Evolutionary conservation across 192 early-diverging fungal species (phyloP), one percentile per base, ranked within the genome.

Genomic region (Mycoemilia scoparia): DNA sequence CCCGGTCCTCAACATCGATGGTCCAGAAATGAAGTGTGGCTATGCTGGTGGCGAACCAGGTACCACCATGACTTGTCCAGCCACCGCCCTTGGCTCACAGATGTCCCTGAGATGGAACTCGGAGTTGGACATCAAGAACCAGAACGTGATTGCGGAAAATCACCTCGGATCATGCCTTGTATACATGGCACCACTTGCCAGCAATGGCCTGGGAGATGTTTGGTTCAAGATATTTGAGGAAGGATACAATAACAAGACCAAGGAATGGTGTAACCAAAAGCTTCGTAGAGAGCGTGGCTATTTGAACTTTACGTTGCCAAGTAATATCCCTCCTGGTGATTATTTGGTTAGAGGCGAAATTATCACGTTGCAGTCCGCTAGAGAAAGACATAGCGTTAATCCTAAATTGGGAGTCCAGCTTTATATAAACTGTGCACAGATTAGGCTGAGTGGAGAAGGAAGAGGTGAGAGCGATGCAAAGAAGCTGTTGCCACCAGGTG

Each of bases 281-380:
- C 26, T 54, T 12, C 39, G 45, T 26, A 23, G 20, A 6, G 48
- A 31, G 13, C 31, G 46, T 19, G 51, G 51, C 11, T 47, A 48
- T 29, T 29, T 54, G 5, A 19, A 41, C 21, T 39, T 54, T 3
- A 41, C 34, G 17, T 31, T 54, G 26, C 51, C 51, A 4, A 19
- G 34, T 2, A 36, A 48, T 21, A 54, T 54, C 10, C 41, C 41
- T 20, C 23, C 39, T 7, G 51, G 51, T 13, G 45, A 54, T 27
- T 54, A 54, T 23, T 37, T 54, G 34, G n/a, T 54, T 30, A 41
- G 51, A 36, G 48, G 45, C n/a, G 51, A 54, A 18, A 24, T 54
- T 5, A 42, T 54, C 25, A 45, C 51, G 2, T 31, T 54, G 8
- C 51, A 54, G 24, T 35, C 46, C 2, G 30, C 51, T 0, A 36